Base-by-base conservation (phyloP, 768 basidiomycete species). In the Multifurca ochricompacta region DNA sequence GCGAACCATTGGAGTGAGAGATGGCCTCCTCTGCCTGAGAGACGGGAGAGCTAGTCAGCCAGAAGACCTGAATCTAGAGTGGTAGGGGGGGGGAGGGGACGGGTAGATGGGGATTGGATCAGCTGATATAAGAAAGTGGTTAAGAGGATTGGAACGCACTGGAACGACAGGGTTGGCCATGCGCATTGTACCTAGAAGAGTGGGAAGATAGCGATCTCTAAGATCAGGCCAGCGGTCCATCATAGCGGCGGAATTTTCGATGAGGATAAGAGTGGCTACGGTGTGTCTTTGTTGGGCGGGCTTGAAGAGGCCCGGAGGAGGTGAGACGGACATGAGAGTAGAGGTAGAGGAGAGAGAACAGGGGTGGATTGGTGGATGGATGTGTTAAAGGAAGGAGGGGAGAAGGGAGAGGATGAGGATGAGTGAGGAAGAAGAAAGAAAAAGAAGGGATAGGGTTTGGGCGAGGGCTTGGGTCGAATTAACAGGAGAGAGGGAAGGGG, bases 191-290 rank as follows among this genome's bases (percentile, higher is more conserved):
- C 58, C 60, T 9, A 61, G 60, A 51, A 61, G 60, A 35, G 48
- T 59, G 8, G 60, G 60, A 42, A 61, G 54, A 43, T 61, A 59
- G 31, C n/a, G 60, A 59, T 59, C 58, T 51, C 60, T 55, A 19
- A 61, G 60, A 59, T 59, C 58, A 28, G 60, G 58, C 60, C 60
- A 61, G 28, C 60, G 60, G 36, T 43, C 42, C 6, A 55, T 32
- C 60, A 61, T 61, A 14, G 53, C 45, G n/a, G 53, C 31, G 30
- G 58, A 59, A 27, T 61, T 61, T 43, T 61, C 60, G 46, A 61
- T 61, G 47, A 61, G 58, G 44, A 59, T 40, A 9, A 59, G 54
- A 54, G 58, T 61, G 13, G 58, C 58, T 11, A 61, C 44, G 42
- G 21, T 51, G 32, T 61, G 50, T 16, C 58, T 53, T 21, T 44